A percentile compares a stretch with the other conserved stretches of the same genome.
phyloP scores from a whole-genome alignment of 2,329 filamentous ascomycete species.

The Grosmannia huntii region DNA sequence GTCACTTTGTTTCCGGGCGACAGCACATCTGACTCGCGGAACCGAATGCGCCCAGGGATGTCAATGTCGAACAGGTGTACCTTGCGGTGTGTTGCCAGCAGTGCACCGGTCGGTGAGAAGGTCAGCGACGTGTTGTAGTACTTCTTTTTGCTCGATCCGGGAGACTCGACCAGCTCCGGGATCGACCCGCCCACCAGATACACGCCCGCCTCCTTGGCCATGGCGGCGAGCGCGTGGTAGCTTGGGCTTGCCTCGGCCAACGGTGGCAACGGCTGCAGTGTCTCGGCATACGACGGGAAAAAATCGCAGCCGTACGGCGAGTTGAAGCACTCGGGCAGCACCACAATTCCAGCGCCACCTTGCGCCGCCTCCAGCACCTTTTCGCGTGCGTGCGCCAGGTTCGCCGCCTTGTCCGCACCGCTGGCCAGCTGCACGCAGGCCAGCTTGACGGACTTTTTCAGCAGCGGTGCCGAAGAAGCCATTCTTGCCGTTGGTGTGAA shows the following conservation, averaged over 20 bases:
- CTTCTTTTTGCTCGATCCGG: conserved; percentile 26
- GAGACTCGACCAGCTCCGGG: conserved; percentile 55
- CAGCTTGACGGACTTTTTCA: conserved; percentile 67
- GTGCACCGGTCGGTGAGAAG: conserved; percentile 64
- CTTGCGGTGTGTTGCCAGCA: conserved; percentile 85
- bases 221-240: conserved; percentile 68
- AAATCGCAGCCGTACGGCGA: conserved; percentile 84
- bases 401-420: conserved; percentile 70
- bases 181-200: conserved; percentile 90
- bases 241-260: conserved; percentile 59
- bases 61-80: conserved; percentile 96
- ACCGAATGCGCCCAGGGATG: conserved; percentile 88
- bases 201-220: conserved; percentile 65
- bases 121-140: conserved; percentile 87
- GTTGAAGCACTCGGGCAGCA: conserved; percentile 98
- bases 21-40: conserved; percentile 82
- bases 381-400: conserved; percentile 66
- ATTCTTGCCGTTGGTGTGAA: background rate
- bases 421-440: conserved; percentile 72
- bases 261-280: conserved; percentile 65
- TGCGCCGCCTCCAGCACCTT: conserved; percentile 73
- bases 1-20: conserved; percentile 76
- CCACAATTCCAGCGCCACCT: conserved; percentile 70
- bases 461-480: conserved; percentile 25
- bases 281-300: conserved; percentile 88